phyloP scores from a whole-genome alignment of 176 grass and related monocot species.

The Oryza meyeriana region DNA sequence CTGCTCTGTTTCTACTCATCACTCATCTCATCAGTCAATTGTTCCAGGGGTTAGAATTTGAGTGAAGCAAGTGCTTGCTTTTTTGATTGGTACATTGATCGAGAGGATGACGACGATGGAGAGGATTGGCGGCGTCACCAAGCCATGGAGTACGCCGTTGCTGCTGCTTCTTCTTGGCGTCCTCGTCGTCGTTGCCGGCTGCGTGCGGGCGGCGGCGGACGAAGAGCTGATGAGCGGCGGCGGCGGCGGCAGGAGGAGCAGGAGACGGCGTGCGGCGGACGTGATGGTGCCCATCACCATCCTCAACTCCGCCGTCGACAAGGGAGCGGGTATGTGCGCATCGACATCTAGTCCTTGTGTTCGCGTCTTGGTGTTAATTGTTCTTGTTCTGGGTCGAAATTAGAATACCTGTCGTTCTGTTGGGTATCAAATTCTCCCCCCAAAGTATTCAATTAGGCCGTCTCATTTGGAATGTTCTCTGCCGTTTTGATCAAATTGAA shows the following conservation, averaged over 20 bases:
- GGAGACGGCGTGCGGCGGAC: neutral
- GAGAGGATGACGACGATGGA: neutral
- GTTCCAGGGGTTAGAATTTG: neutral
- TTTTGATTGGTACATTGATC: neutral
- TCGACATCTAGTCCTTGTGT: no score
- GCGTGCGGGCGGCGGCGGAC: neutral
- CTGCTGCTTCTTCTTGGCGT: neutral
- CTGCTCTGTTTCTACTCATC: neutral
- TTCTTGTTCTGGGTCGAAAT: no score
- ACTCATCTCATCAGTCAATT: neutral
- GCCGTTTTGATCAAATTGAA: no score
- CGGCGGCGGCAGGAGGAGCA: neutral
- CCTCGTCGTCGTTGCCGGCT: neutral
- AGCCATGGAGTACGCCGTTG: no score
- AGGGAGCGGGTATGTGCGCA: slow-evolving; percentile 52
- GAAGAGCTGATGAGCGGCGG: neutral
- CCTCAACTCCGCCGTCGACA: slow-evolving; percentile 51
- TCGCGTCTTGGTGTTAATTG: no score
- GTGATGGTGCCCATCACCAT: slow-evolving; percentile 64
- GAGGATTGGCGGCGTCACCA: neutral
- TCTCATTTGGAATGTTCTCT: no score
- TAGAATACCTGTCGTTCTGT: no score
- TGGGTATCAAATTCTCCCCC: no score
- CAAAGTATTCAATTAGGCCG: no score
- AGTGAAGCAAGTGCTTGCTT: neutral